Evolutionary conservation across 2,329 filamentous ascomycete species (phyloP), one percentile per base, ranked within the genome.

Genomic region (Penicillium sp.): DNA sequence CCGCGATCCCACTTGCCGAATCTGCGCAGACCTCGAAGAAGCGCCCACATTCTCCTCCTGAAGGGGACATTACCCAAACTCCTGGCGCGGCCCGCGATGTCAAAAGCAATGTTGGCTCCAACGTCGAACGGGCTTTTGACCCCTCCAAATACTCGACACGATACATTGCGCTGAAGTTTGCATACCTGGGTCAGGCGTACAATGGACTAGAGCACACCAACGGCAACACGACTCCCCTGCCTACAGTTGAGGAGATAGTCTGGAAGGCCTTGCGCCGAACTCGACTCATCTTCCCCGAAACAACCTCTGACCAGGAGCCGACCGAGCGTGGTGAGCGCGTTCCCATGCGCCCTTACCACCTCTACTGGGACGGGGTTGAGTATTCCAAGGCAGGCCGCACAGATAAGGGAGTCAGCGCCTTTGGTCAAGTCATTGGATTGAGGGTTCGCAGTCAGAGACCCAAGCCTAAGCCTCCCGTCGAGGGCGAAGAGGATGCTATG

Each of bases 361-460:
- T 97, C 24, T 88, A 90, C 72, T 96, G 91, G 83, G 86, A 90
- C 32, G 87, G 87, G 7, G 92, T 86, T 72, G 90, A 96, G 57
- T 99, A 97, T 73, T 92, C 90, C 34, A 99, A 99, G 74, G 97
- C 93, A 68, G 94, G 94, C 2, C 83, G 94, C 59, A 99, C 94
- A 16, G 94, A 99, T 71, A 83, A 86, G 50, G 94, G 94, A 11
- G 94, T 99, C 34, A 97, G 92, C 73, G 92, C 94, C 3, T 99
- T 99, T 77, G 94, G 94, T 0, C 94, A 99, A 77, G 94, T 99
- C 54, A 86, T 99, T 67, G 89, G 87, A 0, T 77, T 99, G 39
- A 79, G 88, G 52, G 87, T 99, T 14, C 82, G 93, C 69, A 97
- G 92, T 73, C 89, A 89, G 65, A 79, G 83, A 61, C 91, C 91